Base-by-base conservation (phyloP, 1,284 basidiomycete species). In the Cutaneotrichosporon mucoides region DNA sequence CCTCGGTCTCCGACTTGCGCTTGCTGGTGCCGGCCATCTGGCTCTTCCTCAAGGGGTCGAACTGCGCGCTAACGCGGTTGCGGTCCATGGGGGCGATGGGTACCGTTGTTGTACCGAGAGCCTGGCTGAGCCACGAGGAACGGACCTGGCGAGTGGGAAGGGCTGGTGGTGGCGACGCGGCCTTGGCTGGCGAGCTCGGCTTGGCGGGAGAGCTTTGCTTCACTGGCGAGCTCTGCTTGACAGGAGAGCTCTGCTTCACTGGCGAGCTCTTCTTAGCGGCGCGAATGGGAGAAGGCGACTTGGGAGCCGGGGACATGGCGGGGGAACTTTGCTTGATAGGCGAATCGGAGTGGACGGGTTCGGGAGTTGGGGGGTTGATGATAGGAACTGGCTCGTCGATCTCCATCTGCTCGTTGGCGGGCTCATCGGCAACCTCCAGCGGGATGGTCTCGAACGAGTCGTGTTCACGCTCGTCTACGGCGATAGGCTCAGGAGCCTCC, bases 61-160 rank as follows among this genome's bases (percentile, higher is more conserved):
- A 63, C 49, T 59, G 51, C 11, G 49, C 48, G 40, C 55, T 55
- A 36, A 56, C 7, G 4, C 60, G 55, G 51, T 54, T 46, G 42
- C 13, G 38, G 38, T 40, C 38, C 38, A 24, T 24, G 24, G 24
- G 24, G 8, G 38, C 40, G 43, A 54, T 37, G 34, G 55, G 57
- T 16, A 42, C 63, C 8, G 70, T 57, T 46, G 63, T 69, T 24
- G 66, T 63, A 7, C 71, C 73, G 33, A 76, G 71, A 16, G 74
- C 76, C 63, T 73, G 73, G 56, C 56, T 68, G 13, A 76, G 70
- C 76, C 73, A 76, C 2, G 76, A 78, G 7, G 70, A 73, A 46
- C 73, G 72, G 51, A 74, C 73, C 61, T 71, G 68, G 6, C 67
- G 66, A 2, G 65, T 51, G 2, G 72, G 68, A n/a, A 65, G 12